Conservation (phyloP, 306 rosid species). For the Neltuma alba region DNA sequence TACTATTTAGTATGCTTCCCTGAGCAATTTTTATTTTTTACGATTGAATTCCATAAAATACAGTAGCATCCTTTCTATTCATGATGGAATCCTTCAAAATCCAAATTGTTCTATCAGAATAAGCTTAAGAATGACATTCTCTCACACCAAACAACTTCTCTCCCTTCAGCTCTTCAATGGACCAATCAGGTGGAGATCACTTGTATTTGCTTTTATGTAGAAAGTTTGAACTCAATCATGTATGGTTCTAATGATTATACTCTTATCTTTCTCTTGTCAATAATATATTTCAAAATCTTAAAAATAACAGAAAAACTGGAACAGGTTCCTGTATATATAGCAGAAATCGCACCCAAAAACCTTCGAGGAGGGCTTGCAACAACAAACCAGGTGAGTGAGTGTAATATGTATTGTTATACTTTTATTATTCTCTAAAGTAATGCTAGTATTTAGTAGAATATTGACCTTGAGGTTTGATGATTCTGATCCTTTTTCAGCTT, state of each 20-base stretch:
- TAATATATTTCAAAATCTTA: slow-evolving; percentile 12
- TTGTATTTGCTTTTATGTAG: not conserved
- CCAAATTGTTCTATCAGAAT: not conserved
- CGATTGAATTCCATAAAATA: not conserved
- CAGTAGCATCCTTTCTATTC: not conserved
- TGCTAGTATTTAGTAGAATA: slow-evolving; percentile 8
- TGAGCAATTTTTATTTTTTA: too few species aligned
- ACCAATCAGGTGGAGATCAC: not conserved
- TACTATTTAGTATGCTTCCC: too few species aligned
- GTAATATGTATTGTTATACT: not conserved
- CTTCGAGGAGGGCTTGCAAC: slow-evolving; percentile 74
- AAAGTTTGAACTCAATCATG: slow-evolving; percentile 12
- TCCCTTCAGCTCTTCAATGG: not conserved
- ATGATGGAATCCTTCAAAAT: not conserved
- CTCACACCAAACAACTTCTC: not conserved
- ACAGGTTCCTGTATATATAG: slow-evolving; percentile 81
- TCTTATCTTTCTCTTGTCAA: not conserved
- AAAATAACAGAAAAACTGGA: slow-evolving; percentile 18
- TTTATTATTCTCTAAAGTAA: not conserved
- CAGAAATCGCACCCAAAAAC: slow-evolving; percentile 77
- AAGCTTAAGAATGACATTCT: not conserved
- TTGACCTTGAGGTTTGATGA: slow-evolving; percentile 27
- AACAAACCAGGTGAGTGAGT: slow-evolving; percentile 54
- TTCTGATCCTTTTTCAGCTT: slow-evolving; percentile 46
- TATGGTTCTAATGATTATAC: not conserved